These are phyloP conservation scores for Begonia masoniana DNA, from an alignment of 306 rosid genomes.

Conservation along the genomic window DNA sequence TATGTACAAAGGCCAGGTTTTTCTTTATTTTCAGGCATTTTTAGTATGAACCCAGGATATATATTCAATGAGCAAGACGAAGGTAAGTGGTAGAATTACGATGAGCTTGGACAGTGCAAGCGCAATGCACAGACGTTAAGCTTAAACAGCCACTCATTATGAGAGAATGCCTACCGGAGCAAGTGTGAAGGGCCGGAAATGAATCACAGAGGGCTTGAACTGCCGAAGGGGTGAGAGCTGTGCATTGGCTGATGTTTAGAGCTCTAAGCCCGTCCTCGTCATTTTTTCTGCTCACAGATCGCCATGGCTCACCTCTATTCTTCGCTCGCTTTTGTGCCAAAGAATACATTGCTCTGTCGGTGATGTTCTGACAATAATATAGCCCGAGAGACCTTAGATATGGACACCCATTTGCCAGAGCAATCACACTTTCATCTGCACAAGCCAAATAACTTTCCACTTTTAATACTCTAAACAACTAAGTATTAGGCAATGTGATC, in stretches of 20 bases:
- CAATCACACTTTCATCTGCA: too few species aligned
- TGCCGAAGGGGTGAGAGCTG: slow-evolving; percentile 83
- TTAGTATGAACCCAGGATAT: background rate
- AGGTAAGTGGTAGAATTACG: slow-evolving; percentile 24
- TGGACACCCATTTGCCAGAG: slow-evolving; percentile 45
- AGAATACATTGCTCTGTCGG: slow-evolving; percentile 90
- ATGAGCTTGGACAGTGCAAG: slow-evolving; percentile 69
- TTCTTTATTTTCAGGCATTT: too few species aligned
- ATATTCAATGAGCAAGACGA: slow-evolving; percentile 52
- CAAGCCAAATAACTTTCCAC: too few species aligned
- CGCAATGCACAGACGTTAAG: slow-evolving; percentile 77
- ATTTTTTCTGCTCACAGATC: too few species aligned
- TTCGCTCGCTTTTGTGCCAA: slow-evolving; percentile 71
- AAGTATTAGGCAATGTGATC: too few species aligned
- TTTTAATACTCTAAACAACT: too few species aligned
- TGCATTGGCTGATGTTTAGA: slow-evolving; percentile 92
- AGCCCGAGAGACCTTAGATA: slow-evolving; percentile 74
- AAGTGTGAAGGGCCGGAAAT: slow-evolving; percentile 82
- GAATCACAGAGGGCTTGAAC: slow-evolving; percentile 90
- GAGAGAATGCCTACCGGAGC: slow-evolving; percentile 87
- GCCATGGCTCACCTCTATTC: slow-evolving; percentile 20
- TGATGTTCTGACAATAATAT: slow-evolving; percentile 84
- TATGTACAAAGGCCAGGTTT: too few species aligned
- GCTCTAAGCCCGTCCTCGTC: slow-evolving; percentile 41
- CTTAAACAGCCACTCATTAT: slow-evolving; percentile 85